Evolutionary conservation across 2,329 filamentous ascomycete species (phyloP).

Genomic region (Pestalotiopsis fici): DNA sequence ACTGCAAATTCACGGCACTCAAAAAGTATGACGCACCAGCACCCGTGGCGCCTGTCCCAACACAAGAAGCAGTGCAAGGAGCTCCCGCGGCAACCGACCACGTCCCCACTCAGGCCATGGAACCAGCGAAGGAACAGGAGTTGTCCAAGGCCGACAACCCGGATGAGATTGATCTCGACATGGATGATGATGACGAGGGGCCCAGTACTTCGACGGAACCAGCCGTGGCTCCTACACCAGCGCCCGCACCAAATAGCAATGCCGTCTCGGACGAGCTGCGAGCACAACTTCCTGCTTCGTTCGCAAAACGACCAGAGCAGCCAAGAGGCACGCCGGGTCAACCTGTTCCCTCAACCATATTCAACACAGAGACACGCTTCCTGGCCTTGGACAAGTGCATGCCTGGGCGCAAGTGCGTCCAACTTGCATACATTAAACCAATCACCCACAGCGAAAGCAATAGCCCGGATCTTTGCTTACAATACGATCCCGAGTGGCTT

Average conservation of each 20-base stretch:
- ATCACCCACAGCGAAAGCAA: constrained; percentile 24
- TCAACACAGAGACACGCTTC: constrained; percentile 80
- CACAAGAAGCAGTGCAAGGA: not conserved
- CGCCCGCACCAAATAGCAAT: constrained; percentile 7
- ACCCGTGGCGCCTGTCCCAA: not conserved
- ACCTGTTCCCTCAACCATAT: constrained; percentile 70
- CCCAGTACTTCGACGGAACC: not conserved
- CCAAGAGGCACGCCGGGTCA: constrained; percentile 50
- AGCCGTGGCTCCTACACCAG: constrained; percentile 6
- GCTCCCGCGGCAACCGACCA: constrained; percentile 22
- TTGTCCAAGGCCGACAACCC: constrained; percentile 45
- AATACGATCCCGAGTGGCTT: constrained; percentile 94
- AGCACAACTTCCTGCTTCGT: constrained; percentile 75
- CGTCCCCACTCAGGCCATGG: constrained; percentile 9
- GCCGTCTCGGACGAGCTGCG: constrained; percentile 66
- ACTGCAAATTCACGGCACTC: constrained; percentile 80
- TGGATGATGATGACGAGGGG: constrained; percentile 44
- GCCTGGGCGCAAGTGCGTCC: constrained; percentile 77
- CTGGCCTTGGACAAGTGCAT: constrained; percentile 91
- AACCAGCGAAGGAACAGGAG: not conserved
- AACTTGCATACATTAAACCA: constrained; percentile 68
- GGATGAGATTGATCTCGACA: constrained; percentile 72
- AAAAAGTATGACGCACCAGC: constrained; percentile 48
- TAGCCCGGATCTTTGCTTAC: constrained; percentile 50
- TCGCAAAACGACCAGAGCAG: constrained; percentile 48